phyloP scores from a whole-genome alignment of 495 filamentous ascomycete species.

The Pyrenula massariospora region DNA sequence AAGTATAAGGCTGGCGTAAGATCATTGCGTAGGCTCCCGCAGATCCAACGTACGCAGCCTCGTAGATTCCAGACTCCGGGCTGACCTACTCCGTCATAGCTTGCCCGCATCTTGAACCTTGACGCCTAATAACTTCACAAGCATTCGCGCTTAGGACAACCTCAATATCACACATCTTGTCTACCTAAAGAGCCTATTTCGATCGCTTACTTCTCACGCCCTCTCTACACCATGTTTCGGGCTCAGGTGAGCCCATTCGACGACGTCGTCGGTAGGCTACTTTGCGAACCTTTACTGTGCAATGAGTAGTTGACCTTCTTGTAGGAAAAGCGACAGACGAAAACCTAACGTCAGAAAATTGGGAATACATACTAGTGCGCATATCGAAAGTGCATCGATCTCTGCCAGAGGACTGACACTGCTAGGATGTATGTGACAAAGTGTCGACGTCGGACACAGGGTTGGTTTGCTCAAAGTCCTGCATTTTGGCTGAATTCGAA shows the following conservation, averaged over 20 bases:
- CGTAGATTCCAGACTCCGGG: not conserved
- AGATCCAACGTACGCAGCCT: not conserved
- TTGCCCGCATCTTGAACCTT: not conserved
- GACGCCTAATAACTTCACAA: not conserved
- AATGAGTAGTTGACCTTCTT: slow-evolving; percentile 3
- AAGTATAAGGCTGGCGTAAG: not conserved
- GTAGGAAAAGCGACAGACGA: slow-evolving; percentile 96
- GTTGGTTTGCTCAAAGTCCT: slow-evolving; percentile 23
- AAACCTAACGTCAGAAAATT: slow-evolving; percentile 95
- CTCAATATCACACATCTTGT: not conserved
- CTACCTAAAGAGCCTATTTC: not conserved
- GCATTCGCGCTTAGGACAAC: not conserved
- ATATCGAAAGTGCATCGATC: not conserved
- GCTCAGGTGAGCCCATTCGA: slow-evolving; percentile 71
- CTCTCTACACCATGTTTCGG: slow-evolving; percentile 50
- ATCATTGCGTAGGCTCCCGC: not conserved
- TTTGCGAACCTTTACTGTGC: not conserved
- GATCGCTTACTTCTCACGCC: not conserved
- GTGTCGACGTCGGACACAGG: slow-evolving; percentile 56
- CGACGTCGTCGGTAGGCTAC: slow-evolving; percentile 60
- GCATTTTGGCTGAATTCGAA: not conserved
- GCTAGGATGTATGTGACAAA: slow-evolving; percentile 87
- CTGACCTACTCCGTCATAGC: not conserved
- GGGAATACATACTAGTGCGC: slow-evolving; percentile 84
- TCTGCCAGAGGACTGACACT: not conserved